A percentile compares a stretch with the other conserved stretches of the same genome.
Conservation (phyloP, 768 basidiomycete species). For the Pleurotus cornucopiae region DNA sequence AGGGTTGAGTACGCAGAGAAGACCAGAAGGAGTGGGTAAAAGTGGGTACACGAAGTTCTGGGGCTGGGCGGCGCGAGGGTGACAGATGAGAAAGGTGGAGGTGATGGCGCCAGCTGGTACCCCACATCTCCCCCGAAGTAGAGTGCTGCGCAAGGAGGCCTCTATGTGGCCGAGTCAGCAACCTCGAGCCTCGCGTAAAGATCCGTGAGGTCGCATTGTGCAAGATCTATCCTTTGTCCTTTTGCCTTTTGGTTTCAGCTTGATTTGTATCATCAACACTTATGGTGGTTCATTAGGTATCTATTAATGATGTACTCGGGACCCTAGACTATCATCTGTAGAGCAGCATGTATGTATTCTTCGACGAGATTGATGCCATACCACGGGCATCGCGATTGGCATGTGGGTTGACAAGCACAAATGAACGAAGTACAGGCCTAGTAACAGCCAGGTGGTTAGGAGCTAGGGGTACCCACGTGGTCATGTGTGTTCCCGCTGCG, state of each 20-base stretch:
- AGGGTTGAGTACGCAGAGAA: constrained; percentile 59
- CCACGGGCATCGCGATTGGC: too few species aligned
- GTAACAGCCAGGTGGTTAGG: too few species aligned
- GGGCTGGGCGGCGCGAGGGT: background rate
- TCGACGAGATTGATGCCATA: too few species aligned
- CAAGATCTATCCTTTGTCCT: background rate
- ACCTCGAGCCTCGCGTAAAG: background rate
- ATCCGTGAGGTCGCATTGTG: background rate
- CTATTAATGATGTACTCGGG: too few species aligned
- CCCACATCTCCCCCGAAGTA: background rate
- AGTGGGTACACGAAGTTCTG: background rate
- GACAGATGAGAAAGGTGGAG: background rate
- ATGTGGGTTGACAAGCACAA: too few species aligned
- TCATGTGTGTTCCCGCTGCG: too few species aligned
- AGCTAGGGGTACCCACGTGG: too few species aligned
- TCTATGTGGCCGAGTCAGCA: background rate
- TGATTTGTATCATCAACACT: background rate
- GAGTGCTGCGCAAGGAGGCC: background rate
- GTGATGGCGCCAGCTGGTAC: background rate
- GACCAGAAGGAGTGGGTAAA: background rate
- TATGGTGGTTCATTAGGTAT: too few species aligned
- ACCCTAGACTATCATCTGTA: too few species aligned
- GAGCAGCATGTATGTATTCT: too few species aligned
- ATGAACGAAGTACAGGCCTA: too few species aligned
- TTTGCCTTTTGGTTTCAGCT: background rate